Evolutionary conservation across 306 rosid genomes (phyloP).

Genomic region (Trichosanthes truncata): DNA sequence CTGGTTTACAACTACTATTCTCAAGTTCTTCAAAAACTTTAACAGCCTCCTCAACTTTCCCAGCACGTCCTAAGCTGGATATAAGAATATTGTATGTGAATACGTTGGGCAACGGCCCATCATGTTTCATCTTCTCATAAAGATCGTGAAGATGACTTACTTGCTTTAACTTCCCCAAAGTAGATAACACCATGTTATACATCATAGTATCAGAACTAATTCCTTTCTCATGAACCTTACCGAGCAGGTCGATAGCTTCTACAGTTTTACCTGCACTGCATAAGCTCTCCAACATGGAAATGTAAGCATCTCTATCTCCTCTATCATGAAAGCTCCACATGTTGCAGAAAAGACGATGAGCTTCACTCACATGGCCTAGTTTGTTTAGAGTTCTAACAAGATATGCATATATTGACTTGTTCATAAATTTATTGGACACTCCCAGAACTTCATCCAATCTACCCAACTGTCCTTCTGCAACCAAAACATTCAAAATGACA

Average conservation of each 20-base stretch:
- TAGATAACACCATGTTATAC: constrained; percentile 69
- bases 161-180: constrained; percentile 70
- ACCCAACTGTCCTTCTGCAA: constrained; percentile 66
- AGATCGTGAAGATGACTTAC: constrained; percentile 56
- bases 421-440: constrained; percentile 48
- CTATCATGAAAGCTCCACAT: constrained; percentile 77
- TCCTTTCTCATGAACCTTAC: constrained; percentile 73
- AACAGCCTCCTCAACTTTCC: constrained; percentile 60
- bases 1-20: constrained; percentile 54
- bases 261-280: constrained; percentile 60
- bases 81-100: constrained; percentile 83
- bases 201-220: constrained; percentile 56
- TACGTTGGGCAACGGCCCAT: constrained; percentile 66
- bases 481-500: constrained; percentile 56
- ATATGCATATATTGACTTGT: constrained; percentile 55
- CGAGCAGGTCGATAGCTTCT: constrained; percentile 73
- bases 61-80: constrained; percentile 73
- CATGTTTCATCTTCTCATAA: constrained; percentile 67
- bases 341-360: constrained; percentile 81
- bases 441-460: constrained; percentile 57
- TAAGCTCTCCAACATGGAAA: constrained; percentile 81
- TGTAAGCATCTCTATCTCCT: constrained; percentile 67
- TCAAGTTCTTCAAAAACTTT: constrained; percentile 72
- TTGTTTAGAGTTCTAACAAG: constrained; percentile 66
- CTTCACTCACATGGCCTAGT: constrained; percentile 75